A percentile compares a stretch with the other conserved stretches of the same genome.
phyloP scores from a whole-genome alignment of 495 filamentous ascomycete genomes.

The Schizothecium vesticola region DNA sequence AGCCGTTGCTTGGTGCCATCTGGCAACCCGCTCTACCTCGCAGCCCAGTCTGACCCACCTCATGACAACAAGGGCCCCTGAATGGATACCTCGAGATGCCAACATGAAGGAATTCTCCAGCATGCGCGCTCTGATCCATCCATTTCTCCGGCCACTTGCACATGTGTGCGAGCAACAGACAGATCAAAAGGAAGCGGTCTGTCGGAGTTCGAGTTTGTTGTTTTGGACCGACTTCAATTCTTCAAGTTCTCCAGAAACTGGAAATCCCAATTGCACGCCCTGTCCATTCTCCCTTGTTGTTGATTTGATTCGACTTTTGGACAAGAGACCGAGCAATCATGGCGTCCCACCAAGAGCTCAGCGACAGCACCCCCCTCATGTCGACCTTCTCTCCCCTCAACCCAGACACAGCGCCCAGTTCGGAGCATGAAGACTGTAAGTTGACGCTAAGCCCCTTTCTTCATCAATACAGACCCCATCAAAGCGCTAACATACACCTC shows the following conservation, averaged over 20 bases:
- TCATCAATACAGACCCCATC: too few species aligned
- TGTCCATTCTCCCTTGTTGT: background rate
- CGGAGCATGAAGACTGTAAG: background rate
- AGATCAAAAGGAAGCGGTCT: background rate
- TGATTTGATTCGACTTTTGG: background rate
- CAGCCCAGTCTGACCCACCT: background rate
- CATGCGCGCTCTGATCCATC: background rate
- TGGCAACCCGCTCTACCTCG: background rate
- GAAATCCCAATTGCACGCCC: background rate
- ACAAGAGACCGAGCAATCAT: background rate
- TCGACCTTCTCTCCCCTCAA: background rate
- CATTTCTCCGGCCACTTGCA: background rate
- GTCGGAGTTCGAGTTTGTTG: background rate
- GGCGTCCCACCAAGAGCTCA: background rate
- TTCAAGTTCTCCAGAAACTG: background rate
- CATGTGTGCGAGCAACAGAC: background rate
- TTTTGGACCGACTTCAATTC: background rate
- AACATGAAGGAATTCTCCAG: background rate
- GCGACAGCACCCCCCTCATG: background rate
- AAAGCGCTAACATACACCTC: background rate
- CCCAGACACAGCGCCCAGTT: background rate
- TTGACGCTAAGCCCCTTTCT: too few species aligned
- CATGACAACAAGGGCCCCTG: background rate
- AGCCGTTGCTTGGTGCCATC: background rate
- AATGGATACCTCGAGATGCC: background rate